These are phyloP conservation scores for Metschnikowia cubensis DNA, from an alignment of 805 yeast species.

Conservation along the genomic window DNA sequence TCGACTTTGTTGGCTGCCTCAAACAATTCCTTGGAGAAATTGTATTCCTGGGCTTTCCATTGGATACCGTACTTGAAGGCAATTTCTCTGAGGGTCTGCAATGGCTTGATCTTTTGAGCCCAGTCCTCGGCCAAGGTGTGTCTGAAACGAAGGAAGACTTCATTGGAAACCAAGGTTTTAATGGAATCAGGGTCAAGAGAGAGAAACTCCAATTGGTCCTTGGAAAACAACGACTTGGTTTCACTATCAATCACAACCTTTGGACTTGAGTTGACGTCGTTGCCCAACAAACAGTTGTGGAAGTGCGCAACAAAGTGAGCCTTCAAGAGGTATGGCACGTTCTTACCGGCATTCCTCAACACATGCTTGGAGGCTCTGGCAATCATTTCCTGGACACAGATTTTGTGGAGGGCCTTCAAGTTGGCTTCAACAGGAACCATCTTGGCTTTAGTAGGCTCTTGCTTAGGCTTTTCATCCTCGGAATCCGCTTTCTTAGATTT, in stretches of 20 bases:
- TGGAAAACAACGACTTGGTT: constrained; percentile 39
- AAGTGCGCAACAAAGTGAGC: constrained; percentile 64
- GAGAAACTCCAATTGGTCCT: constrained; percentile 39
- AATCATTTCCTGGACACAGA: constrained; percentile 64
- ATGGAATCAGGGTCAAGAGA: constrained; percentile 47
- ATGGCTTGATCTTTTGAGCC: constrained; percentile 34
- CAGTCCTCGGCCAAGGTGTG: constrained; percentile 49
- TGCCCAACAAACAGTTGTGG: constrained; percentile 67
- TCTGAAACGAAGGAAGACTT: constrained; percentile 64
- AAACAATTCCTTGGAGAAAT: constrained; percentile 42
- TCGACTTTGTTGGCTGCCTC: constrained; percentile 26
- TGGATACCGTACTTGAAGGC: constrained; percentile 83
- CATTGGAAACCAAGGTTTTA: constrained; percentile 41
- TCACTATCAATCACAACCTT: constrained; percentile 40
- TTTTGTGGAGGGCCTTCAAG: constrained; percentile 43
- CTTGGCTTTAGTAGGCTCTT: constrained; percentile 31
- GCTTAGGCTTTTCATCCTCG: constrained; percentile 8
- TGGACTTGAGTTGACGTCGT: constrained; percentile 37
- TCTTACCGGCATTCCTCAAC: constrained; percentile 46
- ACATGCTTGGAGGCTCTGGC: constrained; percentile 78
- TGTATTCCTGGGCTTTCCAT: constrained; percentile 56
- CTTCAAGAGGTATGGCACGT: constrained; percentile 50
- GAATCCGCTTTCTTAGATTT: background rate
- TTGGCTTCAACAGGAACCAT: constrained; percentile 42
- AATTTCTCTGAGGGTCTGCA: constrained; percentile 62